Base-by-base conservation (phyloP, 108 stramenopile species). In the Skeletonema grethae region DNA sequence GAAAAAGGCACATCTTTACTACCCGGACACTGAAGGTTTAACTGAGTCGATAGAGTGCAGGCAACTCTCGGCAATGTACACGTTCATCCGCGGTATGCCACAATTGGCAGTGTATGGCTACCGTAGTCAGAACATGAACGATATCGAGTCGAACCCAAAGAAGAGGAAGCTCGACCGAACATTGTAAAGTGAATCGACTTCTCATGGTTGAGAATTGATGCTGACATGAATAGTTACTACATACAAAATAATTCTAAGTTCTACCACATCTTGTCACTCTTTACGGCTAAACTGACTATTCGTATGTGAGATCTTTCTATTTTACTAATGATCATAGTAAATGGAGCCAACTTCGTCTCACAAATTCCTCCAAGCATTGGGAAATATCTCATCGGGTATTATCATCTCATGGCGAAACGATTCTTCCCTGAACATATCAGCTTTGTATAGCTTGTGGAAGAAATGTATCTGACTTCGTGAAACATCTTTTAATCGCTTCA, bases 391-490 rank as follows among this genome's bases (percentile, higher is more conserved):
- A 53, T 83, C 79, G 12, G 82, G 67, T 38, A 83, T 55, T 74
- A 79, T 79, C 74, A 77, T 78, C 34, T 74, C 39, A 67, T 93
- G 87, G 5, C 92, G 87, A 61, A 93, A 93, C n/a, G 83, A 86
- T 7, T 70, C 70, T 16, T 65, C 46, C 7, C 84, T 48, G 57
- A 77, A 70, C 35, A 74, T 45, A 68, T 90, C 89, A 18, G 79
- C 81, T 15, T 70, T 68, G 45, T 72, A 74, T 8, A 57, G 84
- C 24, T 77, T 75, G 45, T 85, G 83, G 46, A 80, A 83, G 57
- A 86, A 90, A 16, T 66, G 62, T 11, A 90, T 76, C 22, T 78
- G 73, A 5, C 62, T 46, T 48, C 84, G 73, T 0, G 87, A 82
- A 60, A 85, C 80, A 28, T 82, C 61, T 25, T 55, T 71, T 2